Conservation (phyloP, 192 early-diverging fungal species). For the Gamsiella multidivaricata region DNA sequence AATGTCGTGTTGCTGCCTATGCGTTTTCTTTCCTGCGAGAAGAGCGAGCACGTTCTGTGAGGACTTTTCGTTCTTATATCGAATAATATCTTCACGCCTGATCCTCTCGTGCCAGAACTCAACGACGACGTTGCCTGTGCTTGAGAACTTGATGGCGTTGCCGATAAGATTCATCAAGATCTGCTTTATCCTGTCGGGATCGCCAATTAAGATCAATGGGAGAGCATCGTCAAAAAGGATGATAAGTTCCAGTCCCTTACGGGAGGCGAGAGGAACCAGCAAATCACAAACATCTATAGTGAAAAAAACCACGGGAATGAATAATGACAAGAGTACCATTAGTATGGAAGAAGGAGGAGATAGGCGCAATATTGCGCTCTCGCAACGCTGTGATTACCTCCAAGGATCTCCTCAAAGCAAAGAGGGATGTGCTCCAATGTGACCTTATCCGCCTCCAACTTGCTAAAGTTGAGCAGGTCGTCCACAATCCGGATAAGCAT, state of each 20-base stretch:
- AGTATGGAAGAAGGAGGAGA: no score
- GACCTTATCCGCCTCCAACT: slow-evolving; percentile 61
- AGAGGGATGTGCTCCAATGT: slow-evolving; percentile 55
- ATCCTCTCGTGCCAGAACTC: slow-evolving; percentile 26
- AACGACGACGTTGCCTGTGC: slow-evolving; percentile 38
- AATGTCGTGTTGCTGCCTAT: not conserved
- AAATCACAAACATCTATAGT: slow-evolving; percentile 61
- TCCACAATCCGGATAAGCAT: slow-evolving; percentile 63
- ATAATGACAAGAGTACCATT: no score
- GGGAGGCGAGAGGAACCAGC: slow-evolving; percentile 69
- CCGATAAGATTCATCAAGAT: slow-evolving; percentile 79
- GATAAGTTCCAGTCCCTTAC: slow-evolving; percentile 69
- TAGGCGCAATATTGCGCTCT: no score
- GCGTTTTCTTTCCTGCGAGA: not conserved
- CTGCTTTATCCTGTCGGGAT: slow-evolving; percentile 75
- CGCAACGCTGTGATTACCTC: slow-evolving; percentile 14
- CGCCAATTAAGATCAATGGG: slow-evolving; percentile 69
- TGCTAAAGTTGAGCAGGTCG: slow-evolving; percentile 62
- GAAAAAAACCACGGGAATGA: no score
- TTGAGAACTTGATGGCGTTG: slow-evolving; percentile 76
- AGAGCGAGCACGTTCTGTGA: slow-evolving; percentile 1
- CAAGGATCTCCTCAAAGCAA: slow-evolving; percentile 57
- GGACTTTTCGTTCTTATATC: not conserved
- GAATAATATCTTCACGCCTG: not conserved
- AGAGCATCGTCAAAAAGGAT: slow-evolving; percentile 67